A percentile compares a stretch with the other conserved stretches of the same genome.
Evolutionary conservation across 2,329 filamentous ascomycete species (phyloP).

Genomic region (Colletotrichum sp.): DNA sequence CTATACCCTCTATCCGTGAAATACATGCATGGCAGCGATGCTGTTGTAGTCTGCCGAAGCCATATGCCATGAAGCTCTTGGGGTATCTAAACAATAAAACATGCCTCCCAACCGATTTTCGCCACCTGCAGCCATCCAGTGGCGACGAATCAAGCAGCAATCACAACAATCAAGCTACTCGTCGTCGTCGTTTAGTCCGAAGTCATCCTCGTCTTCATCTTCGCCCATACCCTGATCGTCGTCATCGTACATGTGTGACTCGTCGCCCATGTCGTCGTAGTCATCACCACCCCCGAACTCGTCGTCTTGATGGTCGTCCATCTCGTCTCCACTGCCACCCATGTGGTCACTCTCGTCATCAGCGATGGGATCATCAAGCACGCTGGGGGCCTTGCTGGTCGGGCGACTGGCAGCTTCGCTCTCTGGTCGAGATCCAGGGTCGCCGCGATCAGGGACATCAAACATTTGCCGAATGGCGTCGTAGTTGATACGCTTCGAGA

Average conservation of each 20-base stretch:
- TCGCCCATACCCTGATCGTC: constrained; percentile 16
- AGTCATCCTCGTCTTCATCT: constrained; percentile 16
- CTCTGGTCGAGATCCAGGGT: constrained; percentile 55
- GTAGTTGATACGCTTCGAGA: constrained; percentile 80
- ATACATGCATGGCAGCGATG: neutral
- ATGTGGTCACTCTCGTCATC: constrained; percentile 37
- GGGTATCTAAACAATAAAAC: constrained; percentile 8
- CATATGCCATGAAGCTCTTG: neutral
- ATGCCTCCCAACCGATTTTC: neutral
- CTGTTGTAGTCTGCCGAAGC: neutral
- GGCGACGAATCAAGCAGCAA: neutral
- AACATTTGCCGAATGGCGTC: constrained; percentile 65
- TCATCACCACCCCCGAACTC: constrained; percentile 37
- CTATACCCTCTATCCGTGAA: neutral
- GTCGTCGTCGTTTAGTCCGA: constrained; percentile 16
- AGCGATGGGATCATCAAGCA: constrained; percentile 39
- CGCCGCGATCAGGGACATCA: constrained; percentile 47
- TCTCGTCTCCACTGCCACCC: constrained; percentile 27
- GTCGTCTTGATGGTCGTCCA: constrained; percentile 31
- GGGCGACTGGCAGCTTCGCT: constrained; percentile 44
- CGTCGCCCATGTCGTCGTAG: constrained; percentile 36
- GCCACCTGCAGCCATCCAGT: neutral
- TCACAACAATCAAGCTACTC: neutral
- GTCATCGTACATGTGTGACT: constrained; percentile 23
- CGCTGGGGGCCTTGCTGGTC: constrained; percentile 38